Evolutionary conservation across 176 grass and related monocot genomes (phyloP).

Genomic region (Hsuehochloa calcarea): DNA sequence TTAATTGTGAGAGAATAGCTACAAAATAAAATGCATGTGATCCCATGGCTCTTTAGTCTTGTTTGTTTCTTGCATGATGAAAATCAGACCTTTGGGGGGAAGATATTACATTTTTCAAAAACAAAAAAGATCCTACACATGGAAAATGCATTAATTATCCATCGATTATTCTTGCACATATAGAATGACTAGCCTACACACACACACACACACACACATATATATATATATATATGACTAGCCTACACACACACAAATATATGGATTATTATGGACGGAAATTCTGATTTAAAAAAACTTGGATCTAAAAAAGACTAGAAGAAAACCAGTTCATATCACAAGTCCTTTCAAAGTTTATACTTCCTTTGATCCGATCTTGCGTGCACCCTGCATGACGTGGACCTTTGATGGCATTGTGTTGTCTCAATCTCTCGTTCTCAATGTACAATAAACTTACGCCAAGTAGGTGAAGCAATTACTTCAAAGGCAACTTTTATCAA

Average conservation of each 20-base stretch:
- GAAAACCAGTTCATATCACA: constrained; percentile 14
- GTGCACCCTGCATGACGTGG: constrained; percentile 47
- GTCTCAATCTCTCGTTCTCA: constrained; percentile 36
- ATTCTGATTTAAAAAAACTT: neutral
- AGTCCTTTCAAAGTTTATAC: constrained; percentile 14
- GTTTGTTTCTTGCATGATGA: neutral
- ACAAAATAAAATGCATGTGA: neutral
- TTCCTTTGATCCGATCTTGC: constrained; percentile 42
- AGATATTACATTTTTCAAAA: neutral
- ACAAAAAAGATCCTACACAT: neutral
- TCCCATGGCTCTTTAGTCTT: neutral
- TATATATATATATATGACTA: too few species aligned
- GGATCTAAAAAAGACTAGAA: neutral
- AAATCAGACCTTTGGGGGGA: neutral
- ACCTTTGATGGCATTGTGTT: constrained; percentile 26
- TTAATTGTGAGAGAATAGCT: neutral
- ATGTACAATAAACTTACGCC: constrained; percentile 29
- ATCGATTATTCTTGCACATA: neutral
- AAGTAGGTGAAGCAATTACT: constrained; percentile 53
- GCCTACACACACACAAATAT: neutral
- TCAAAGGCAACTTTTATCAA: constrained; percentile 39
- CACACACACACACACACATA: neutral
- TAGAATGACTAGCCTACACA: neutral
- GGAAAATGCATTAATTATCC: neutral
- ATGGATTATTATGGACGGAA: neutral